Evolutionary conservation across 306 rosid genomes (phyloP).

Genomic region (Quercus cerris): DNA sequence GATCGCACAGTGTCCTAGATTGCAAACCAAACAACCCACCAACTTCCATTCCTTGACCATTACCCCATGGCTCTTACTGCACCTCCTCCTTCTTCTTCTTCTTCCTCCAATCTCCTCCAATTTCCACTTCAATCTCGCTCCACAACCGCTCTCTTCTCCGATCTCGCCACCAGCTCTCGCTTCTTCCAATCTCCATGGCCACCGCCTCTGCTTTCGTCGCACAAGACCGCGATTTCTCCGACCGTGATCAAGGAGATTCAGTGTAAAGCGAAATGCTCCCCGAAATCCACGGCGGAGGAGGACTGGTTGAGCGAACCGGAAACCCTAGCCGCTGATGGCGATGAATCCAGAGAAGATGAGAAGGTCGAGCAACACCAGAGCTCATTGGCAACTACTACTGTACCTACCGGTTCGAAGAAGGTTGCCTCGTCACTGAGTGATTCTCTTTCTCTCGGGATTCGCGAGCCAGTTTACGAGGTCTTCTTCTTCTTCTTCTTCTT

Average conservation of each 20-base stretch:
- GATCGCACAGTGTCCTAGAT: slow-evolving; percentile 25
- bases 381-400: slow-evolving; percentile 3
- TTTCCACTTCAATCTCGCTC: slow-evolving; percentile 45
- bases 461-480: slow-evolving; percentile 93
- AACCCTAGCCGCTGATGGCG: slow-evolving; percentile 20
- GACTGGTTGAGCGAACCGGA: slow-evolving; percentile 49
- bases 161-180: slow-evolving; percentile 20
- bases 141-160: slow-evolving; percentile 40
- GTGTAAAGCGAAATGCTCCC: slow-evolving; percentile 38
- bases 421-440: slow-evolving; percentile 51
- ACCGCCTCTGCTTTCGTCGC: slow-evolving; percentile 27
- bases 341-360: slow-evolving; percentile 21
- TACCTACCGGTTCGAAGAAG: slow-evolving; percentile 29
- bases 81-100: slow-evolving; percentile 13
- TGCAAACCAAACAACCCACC: slow-evolving; percentile 22
- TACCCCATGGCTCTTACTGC: slow-evolving; percentile 55
- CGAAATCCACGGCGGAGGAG: slow-evolving; percentile 73
- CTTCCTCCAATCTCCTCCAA: slow-evolving; percentile 23
- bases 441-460: slow-evolving; percentile 73
- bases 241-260: slow-evolving; percentile 4
- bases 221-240: slow-evolving; percentile 26
- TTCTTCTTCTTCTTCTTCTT: neutral
- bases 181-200: slow-evolving; percentile 24
- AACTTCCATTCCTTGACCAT: slow-evolving; percentile 32
- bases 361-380: slow-evolving; percentile 10